Conservation (phyloP, 2,329 filamentous ascomycete genomes). For the Cladosporium sp. region DNA sequence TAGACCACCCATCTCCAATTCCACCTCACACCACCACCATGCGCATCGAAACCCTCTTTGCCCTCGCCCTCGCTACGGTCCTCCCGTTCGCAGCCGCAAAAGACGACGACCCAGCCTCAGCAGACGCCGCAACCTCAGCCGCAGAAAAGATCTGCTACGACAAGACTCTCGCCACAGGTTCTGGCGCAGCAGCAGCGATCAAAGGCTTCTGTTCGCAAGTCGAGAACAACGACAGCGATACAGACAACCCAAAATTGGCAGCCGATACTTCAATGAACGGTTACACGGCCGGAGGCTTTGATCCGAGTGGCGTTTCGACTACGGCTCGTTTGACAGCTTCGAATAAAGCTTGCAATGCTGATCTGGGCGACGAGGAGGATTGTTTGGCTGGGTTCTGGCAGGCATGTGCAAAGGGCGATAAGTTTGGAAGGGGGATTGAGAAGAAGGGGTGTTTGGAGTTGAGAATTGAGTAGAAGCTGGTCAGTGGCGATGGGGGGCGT, state of each 20-base stretch:
- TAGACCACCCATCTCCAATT: background rate
- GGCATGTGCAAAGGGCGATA: background rate
- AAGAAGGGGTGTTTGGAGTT: constrained; percentile 4
- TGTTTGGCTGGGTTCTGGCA: constrained; percentile 4
- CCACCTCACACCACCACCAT: background rate
- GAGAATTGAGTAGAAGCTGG: background rate
- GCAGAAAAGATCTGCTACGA: constrained; percentile 1
- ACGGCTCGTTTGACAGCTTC: background rate
- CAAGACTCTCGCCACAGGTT: constrained; percentile 1
- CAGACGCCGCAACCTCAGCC: background rate
- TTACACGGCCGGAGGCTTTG: constrained; percentile 2
- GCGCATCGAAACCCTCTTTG: background rate
- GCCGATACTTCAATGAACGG: constrained; percentile 3
- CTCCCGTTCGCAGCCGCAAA: background rate
- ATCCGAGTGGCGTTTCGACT: constrained; percentile 2
- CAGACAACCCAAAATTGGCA: background rate
- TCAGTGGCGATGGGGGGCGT: no score
- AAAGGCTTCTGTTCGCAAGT: constrained; percentile 7
- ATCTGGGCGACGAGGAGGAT: background rate
- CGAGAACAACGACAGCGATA: constrained; percentile 3
- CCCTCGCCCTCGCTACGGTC: background rate
- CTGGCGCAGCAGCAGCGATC: constrained; percentile 4
- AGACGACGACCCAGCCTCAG: constrained; percentile 5
- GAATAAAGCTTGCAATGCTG: background rate
- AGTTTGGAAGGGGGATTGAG: background rate